These are phyloP conservation scores for Dactylellina leptospora DNA, from an alignment of 2,329 filamentous ascomycete genomes.

Conservation along the genomic window DNA sequence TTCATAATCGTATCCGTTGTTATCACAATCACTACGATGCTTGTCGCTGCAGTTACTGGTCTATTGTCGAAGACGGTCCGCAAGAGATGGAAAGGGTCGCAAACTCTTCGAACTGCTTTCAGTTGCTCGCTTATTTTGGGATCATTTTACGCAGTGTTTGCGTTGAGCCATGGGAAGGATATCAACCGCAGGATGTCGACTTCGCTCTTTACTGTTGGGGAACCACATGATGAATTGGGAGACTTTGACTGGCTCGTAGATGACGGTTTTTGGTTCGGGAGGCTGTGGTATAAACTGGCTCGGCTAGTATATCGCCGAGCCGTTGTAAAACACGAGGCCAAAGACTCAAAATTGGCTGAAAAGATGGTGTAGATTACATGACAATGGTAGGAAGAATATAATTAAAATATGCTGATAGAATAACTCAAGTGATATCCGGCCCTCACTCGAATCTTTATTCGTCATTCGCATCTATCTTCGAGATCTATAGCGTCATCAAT, in stretches of 20 bases:
- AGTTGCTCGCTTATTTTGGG: constrained; percentile 29
- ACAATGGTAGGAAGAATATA: not conserved
- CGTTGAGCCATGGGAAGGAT: constrained; percentile 15
- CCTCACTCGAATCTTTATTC: no score
- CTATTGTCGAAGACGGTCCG: not conserved
- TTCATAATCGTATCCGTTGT: constrained; percentile 36
- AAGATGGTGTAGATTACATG: constrained; percentile 37
- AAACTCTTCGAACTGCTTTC: constrained; percentile 36
- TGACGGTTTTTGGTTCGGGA: constrained; percentile 36
- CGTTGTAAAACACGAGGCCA: constrained; percentile 19
- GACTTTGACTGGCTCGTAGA: constrained; percentile 46
- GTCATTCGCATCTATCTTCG: no score
- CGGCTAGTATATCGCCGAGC: constrained; percentile 21
- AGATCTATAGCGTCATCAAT: no score
- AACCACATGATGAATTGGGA: constrained; percentile 14
- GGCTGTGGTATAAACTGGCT: constrained; percentile 21
- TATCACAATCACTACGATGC: constrained; percentile 25
- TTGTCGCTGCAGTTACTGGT: constrained; percentile 19
- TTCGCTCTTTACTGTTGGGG: constrained; percentile 36
- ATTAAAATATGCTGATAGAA: not conserved
- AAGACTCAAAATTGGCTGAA: constrained; percentile 33
- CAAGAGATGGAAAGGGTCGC: constrained; percentile 30
- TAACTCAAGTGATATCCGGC: not conserved
- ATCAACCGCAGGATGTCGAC: constrained; percentile 32
- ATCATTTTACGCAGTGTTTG: constrained; percentile 32